Evolutionary conservation across 2,329 filamentous ascomycete species (phyloP), one percentile per base, ranked within the genome.

Genomic region (Aureobasidium pullulans): DNA sequence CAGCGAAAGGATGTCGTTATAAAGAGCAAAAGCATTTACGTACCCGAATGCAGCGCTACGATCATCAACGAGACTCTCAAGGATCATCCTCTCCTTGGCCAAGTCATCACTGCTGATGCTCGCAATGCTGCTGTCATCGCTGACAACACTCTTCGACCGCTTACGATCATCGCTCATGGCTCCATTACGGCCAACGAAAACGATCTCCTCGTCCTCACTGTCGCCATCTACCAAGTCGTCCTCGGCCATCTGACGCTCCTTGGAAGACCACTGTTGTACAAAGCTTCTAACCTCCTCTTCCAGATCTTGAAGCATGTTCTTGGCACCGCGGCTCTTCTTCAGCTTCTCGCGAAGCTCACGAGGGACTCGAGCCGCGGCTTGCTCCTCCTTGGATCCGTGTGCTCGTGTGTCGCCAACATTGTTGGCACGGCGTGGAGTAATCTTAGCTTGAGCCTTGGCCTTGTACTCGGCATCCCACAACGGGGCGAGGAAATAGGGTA

Each of bases 401-500:
- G 59, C 59, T 13, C 52, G 50, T 10, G 36, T 37, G n/a, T 61
- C 59, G 37, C 46, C 46, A 29, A 62, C 74, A 48, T 67, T 66
- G 31, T 72, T 69, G 36, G 68, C 63, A 16, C 54, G 54, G 5
- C 50, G 49, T 2, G 49, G 19, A 13, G 16, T 40, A 9, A 23
- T 31, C 11, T 70, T 67, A 32, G 69, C 63, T 58, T 74, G 73
- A 23, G 66, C 71, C 64, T 68, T 77, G n/a, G 63, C 62, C 61
- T 70, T 70, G 47, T 77, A 74, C 28, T 75, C 72, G 1, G 81
- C 79, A 67, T 96, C 91, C 90, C 91, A 96, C 63, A 90, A 83
- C 15, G 88, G 84, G 2, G 93, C 93, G 59, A 96, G 80, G 69
- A 93, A 91, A 77, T 97, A 97, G 0, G 92, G 94, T 15, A 96